phyloP scores from a whole-genome alignment of 257 asterid species.

The Oldenlandia corymbosa region DNA sequence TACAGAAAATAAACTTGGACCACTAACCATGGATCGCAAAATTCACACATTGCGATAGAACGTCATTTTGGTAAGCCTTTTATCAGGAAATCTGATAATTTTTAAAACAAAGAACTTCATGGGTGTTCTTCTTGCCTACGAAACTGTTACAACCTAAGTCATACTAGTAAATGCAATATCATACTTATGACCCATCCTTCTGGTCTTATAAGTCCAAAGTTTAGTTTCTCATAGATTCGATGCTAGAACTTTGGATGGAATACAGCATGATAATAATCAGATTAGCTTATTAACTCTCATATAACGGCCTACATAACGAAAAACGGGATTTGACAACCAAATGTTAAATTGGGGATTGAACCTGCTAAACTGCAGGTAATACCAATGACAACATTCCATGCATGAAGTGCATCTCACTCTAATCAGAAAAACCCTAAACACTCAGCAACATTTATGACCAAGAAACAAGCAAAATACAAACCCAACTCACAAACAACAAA shows the following conservation, averaged over 20 bases:
- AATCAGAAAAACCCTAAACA: background rate
- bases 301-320: background rate
- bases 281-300: background rate
- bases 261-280: background rate
- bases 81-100: too few relatives aligned
- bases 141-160: background rate
- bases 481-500: background rate
- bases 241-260: background rate
- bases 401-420: background rate
- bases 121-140: background rate
- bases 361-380: slow-evolving; percentile 2
- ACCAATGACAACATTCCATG: background rate
- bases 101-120: background rate
- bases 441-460: background rate
- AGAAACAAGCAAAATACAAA: background rate
- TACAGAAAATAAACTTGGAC: too few relatives aligned
- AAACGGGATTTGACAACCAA: background rate
- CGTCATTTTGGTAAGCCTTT: too few relatives aligned
- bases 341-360: background rate
- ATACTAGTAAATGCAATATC: background rate
- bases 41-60: too few relatives aligned
- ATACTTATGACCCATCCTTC: background rate
- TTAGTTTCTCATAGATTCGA: background rate
- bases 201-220: background rate
- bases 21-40: too few relatives aligned